phyloP scores from a whole-genome alignment of 1,139 yeast genomes.

The Geotrichum citri-aurantii region DNA sequence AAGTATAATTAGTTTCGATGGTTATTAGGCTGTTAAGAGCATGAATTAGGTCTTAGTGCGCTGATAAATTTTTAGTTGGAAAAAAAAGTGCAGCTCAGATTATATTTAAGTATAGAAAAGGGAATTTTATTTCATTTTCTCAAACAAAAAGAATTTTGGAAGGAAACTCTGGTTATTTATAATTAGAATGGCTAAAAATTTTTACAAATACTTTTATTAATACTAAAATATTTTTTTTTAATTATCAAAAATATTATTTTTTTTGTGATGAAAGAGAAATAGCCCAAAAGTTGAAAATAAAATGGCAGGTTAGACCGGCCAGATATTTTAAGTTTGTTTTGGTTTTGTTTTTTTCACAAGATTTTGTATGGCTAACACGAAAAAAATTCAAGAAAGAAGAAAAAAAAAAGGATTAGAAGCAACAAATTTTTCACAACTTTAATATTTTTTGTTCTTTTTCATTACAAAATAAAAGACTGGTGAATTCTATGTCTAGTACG shows the following conservation, averaged over 20 bases:
- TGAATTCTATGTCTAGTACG: background rate
- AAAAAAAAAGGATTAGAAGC: background rate
- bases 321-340: background rate
- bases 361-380: slow-evolving; percentile 1
- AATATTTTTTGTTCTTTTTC: too few species aligned
- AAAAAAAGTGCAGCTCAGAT: background rate
- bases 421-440: background rate
- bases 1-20: background rate
- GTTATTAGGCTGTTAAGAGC: background rate
- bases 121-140: too few species aligned
- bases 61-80: background rate
- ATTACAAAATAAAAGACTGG: too few species aligned
- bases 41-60: background rate
- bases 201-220: background rate
- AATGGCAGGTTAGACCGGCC: slow-evolving; percentile 9
- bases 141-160: background rate
- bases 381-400: background rate
- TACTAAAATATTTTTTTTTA: background rate
- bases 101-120: too few species aligned
- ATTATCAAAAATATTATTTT: background rate
- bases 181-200: background rate
- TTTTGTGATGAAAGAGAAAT: background rate
- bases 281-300: slow-evolving; percentile 1
- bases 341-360: background rate
- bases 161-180: background rate